Conservation (phyloP, 108 stramenopile species). For the Nitzschia sp. region DNA sequence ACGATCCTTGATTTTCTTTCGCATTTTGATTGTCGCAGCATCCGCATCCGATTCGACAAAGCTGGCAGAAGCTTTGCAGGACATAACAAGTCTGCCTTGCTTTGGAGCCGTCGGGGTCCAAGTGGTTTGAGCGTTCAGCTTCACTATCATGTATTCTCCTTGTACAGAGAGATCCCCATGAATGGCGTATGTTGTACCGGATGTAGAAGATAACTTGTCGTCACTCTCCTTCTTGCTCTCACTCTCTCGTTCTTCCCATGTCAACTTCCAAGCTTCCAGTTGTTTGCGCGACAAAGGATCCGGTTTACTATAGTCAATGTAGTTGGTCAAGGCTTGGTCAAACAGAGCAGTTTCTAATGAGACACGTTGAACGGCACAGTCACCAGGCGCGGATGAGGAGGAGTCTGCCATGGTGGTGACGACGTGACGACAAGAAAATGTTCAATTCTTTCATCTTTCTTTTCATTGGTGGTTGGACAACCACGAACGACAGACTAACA, state of each 20-base stretch:
- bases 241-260: constrained; percentile 39
- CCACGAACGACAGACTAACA: too few relatives aligned
- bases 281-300: constrained; percentile 60
- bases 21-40: constrained; percentile 33
- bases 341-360: constrained; percentile 29
- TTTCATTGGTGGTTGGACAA: too few relatives aligned
- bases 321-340: constrained; percentile 33
- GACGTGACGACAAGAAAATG: too few relatives aligned
- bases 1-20: constrained; percentile 47
- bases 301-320: constrained; percentile 63
- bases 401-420: too few relatives aligned
- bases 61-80: constrained; percentile 13
- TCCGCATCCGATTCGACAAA: constrained; percentile 10
- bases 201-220: neutral
- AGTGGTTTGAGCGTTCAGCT: constrained; percentile 7
- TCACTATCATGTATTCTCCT: constrained; percentile 35
- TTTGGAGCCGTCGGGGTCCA: constrained; percentile 16
- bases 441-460: too few relatives aligned
- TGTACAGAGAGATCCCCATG: constrained; percentile 30
- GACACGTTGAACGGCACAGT: neutral
- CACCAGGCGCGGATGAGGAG: too few relatives aligned
- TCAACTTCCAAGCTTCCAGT: constrained; percentile 42
- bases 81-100: constrained; percentile 19
- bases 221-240: neutral
- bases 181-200: constrained; percentile 14